Evolutionary conservation across 2,329 filamentous ascomycete genomes (phyloP), one percentile per base, ranked within the genome.

Genomic region (Fusarium albidum): DNA sequence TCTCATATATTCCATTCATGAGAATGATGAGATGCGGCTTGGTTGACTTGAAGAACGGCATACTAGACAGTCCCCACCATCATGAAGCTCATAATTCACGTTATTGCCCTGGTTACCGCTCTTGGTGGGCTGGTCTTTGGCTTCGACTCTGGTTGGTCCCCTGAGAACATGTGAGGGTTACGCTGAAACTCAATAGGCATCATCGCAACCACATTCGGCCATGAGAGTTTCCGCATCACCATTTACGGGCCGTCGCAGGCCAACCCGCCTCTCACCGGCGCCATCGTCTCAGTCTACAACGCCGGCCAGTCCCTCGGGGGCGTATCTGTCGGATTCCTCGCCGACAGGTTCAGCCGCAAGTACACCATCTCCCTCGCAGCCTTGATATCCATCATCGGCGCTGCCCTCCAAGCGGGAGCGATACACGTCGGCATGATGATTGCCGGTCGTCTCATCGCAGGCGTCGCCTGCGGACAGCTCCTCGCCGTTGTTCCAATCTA

Each of bases 391-490:
- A 57, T 72, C 13, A 70, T 77, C 42, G 76, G 76, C 3, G 73
- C 75, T 4, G 67, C 70, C 21, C 67, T 78, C 10, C 76, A 79
- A 42, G 73, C 73, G 9, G 69, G 67, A 14, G 74, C 75, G 0
- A 63, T 69, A 21, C 65, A 70, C 37, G 63, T 77, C n/a, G 66
- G 73, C 1, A 76, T 76, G 68, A 64, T 78, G 6, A 75, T 76
- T 33, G 61, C 52, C 62, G 74, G 74, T 3, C 69, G 76, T 26
- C 71, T 74, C 12, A 65, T 78, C 41, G 75, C 74, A n/a, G 76
- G 76, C 1, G 49, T 78, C 9, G 71, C 71, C 5, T 65, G 76
- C 15, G 76, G 75, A 55, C 67, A 59, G 58, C 45, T 63, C 2
- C 60, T 67, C 5, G 64, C 67, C 46, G 51, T 67, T 11, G 62